Conservation (phyloP, 257 asterid species). For the Oldenlandia corymbosa region DNA sequence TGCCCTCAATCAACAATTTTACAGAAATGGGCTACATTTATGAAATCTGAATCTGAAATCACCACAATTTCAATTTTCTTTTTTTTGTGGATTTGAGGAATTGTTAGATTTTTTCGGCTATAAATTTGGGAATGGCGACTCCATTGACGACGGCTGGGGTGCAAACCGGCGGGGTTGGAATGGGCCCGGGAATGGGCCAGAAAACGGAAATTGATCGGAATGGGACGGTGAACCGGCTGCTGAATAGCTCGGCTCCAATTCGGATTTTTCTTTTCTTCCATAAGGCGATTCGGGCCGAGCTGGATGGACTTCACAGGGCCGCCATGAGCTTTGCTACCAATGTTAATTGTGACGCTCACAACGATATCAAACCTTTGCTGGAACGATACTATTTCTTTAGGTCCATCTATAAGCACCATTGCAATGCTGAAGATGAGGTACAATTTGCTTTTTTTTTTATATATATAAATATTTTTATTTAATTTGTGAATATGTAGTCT, state of each 20-base stretch:
- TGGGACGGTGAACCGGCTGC: slow-evolving; percentile 30
- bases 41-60: slow-evolving; percentile 32
- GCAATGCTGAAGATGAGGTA: slow-evolving; percentile 95
- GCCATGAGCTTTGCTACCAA: slow-evolving; percentile 65
- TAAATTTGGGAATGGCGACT: slow-evolving; percentile 26
- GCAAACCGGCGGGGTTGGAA: slow-evolving; percentile 46
- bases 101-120: slow-evolving; percentile 9
- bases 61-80: slow-evolving; percentile 12
- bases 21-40: background rate
- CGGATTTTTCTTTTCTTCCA: slow-evolving; percentile 73
- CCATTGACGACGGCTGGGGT: slow-evolving; percentile 60
- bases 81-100: background rate
- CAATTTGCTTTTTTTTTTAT: background rate
- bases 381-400: slow-evolving; percentile 62
- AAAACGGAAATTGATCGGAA: slow-evolving; percentile 18
- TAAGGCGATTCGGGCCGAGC: slow-evolving; percentile 76
- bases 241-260: slow-evolving; percentile 57
- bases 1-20: too few species aligned
- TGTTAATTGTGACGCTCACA: slow-evolving; percentile 17
- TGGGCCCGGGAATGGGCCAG: slow-evolving; percentile 24
- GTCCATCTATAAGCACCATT: slow-evolving; percentile 82
- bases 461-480: too few species aligned
- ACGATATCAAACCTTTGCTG: slow-evolving; percentile 56
- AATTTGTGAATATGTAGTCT: background rate
- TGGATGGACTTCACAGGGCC: slow-evolving; percentile 61